phyloP scores from a whole-genome alignment of 352 stramenopile species.

The Halophytophthora polymorphica region DNA sequence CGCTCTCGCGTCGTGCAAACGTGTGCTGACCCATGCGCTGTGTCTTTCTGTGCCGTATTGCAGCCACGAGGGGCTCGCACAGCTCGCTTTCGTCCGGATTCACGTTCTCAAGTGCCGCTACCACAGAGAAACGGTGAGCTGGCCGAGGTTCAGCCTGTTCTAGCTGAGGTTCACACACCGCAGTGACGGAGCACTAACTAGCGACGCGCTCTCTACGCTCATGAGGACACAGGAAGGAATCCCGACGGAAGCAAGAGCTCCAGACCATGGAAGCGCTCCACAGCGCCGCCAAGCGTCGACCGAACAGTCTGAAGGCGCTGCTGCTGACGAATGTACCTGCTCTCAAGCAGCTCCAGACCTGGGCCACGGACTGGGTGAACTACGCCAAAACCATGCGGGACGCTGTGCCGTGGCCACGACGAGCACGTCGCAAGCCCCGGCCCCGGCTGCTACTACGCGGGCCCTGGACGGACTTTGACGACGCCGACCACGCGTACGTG shows the following conservation, averaged over 20 bases:
- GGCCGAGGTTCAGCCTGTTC: background rate
- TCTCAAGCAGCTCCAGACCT: conserved; percentile 31
- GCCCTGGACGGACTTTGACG: conserved; percentile 42
- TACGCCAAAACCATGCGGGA: conserved; percentile 18
- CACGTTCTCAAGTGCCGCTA: conserved; percentile 32
- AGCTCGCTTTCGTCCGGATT: conserved; percentile 30
- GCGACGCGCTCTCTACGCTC: background rate
- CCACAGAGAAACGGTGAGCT: conserved; percentile 30
- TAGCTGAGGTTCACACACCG: background rate
- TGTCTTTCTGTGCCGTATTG: background rate
- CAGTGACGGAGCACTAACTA: background rate
- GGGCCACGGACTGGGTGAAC: conserved; percentile 28
- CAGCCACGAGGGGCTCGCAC: conserved; percentile 16
- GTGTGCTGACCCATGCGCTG: background rate
- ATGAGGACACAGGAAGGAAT: conserved; percentile 18
- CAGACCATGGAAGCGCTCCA: conserved; percentile 45
- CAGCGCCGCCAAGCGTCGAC: conserved; percentile 33
- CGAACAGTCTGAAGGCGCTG: conserved; percentile 34
- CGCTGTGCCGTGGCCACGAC: conserved; percentile 13
- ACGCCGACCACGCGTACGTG: conserved; percentile 45
- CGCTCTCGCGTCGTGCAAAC: background rate
- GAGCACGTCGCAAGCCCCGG: conserved; percentile 18
- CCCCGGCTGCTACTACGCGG: conserved; percentile 17
- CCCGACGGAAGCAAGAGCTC: conserved; percentile 41
- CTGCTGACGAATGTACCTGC: conserved; percentile 36